These are phyloP conservation scores for Purpureocillium takamizusanense DNA, from an alignment of 2,329 filamentous ascomycete species.

Conservation along the genomic window DNA sequence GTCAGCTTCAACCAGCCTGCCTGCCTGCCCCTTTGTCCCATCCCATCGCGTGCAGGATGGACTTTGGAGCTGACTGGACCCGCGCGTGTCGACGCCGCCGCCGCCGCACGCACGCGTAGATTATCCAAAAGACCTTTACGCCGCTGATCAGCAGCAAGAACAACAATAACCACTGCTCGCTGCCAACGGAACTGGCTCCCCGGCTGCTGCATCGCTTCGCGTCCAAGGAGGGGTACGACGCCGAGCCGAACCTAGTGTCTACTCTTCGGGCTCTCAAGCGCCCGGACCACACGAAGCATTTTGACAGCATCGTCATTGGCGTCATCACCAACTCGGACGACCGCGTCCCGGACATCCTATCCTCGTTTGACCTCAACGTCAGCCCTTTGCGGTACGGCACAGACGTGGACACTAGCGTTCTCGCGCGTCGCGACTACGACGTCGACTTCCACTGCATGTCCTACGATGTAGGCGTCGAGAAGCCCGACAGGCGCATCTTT, in stretches of 20 bases:
- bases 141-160: slow-evolving; percentile 28
- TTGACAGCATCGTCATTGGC: slow-evolving; percentile 37
- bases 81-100: background rate
- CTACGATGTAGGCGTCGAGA: slow-evolving; percentile 53
- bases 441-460: slow-evolving; percentile 53
- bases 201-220: slow-evolving; percentile 44
- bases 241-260: slow-evolving; percentile 34
- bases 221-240: slow-evolving; percentile 40
- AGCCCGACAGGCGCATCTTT: slow-evolving; percentile 49
- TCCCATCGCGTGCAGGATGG: too few species aligned
- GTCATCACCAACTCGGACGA: slow-evolving; percentile 57
- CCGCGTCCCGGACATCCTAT: slow-evolving; percentile 44
- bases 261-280: slow-evolving; percentile 32
- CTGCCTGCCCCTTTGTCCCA: too few species aligned
- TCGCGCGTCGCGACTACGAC: slow-evolving; percentile 11
- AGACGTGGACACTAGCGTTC: background rate
- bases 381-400: slow-evolving; percentile 23
- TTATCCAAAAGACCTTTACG: slow-evolving; percentile 45
- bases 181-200: slow-evolving; percentile 36
- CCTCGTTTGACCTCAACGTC: slow-evolving; percentile 42
- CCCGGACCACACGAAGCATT: slow-evolving; percentile 9
- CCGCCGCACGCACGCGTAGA: slow-evolving; percentile 20
- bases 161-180: slow-evolving; percentile 14
- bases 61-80: too few species aligned
- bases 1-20: slow-evolving; percentile 35